A percentile compares a stretch with the other conserved stretches of the same genome.
phyloP scores from a whole-genome alignment of 306 rosid species.

The Biancaea sappan region DNA sequence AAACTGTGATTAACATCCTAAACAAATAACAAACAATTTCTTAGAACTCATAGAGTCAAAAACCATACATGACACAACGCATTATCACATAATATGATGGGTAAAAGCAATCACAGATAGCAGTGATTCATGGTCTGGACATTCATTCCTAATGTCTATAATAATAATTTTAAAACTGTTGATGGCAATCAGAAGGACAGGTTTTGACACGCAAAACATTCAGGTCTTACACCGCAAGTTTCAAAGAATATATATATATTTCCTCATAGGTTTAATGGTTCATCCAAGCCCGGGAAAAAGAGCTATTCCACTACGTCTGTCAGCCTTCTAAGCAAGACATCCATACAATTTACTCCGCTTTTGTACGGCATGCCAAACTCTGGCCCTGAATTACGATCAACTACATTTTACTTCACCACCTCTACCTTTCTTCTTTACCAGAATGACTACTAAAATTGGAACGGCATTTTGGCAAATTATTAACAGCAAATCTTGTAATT shows the following conservation, averaged over 20 bases:
- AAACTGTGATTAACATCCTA: slow-evolving; percentile 63
- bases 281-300: background rate
- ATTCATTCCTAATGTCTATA: background rate
- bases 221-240: background rate
- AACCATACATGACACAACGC: background rate
- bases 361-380: background rate
- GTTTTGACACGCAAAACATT: background rate
- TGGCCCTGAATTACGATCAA: background rate
- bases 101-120: background rate
- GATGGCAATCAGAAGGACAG: background rate
- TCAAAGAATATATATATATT: background rate
- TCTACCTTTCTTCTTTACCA: background rate
- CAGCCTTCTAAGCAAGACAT: background rate
- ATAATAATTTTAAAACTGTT: background rate
- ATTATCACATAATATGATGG: background rate
- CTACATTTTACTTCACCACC: background rate
- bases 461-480: background rate
- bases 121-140: background rate
- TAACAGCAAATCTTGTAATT: background rate
- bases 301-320: background rate
- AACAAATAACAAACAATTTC: slow-evolving; percentile 13
- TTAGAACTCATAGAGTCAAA: background rate
- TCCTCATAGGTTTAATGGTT: background rate
- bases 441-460: background rate
- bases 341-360: background rate